Percentiles rank a stretch among this genome's conserved stretches.
Conservation (phyloP, 176 grass and related monocot species). For the Pontederia crassipes region DNA sequence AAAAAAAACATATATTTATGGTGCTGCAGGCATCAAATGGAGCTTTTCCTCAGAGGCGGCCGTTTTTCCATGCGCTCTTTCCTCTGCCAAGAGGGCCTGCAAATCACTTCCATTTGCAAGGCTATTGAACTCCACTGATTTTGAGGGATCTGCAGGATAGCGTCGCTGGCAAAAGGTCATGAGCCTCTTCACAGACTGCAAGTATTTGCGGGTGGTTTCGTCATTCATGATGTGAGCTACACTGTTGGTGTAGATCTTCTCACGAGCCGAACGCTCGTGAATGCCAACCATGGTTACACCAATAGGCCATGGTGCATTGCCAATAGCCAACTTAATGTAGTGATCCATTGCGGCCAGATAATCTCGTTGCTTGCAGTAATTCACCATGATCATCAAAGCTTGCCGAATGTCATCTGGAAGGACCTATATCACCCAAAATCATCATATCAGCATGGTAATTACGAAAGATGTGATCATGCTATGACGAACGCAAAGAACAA, state of each 20-base stretch:
- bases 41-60: slow-evolving; percentile 4
- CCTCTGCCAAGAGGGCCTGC: slow-evolving; percentile 44
- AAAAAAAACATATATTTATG: too few species aligned
- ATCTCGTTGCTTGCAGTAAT: slow-evolving; percentile 55
- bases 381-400: slow-evolving; percentile 40
- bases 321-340: slow-evolving; percentile 77
- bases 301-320: slow-evolving; percentile 89
- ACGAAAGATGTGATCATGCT: too few species aligned
- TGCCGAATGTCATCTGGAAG: slow-evolving; percentile 43
- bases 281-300: slow-evolving; percentile 89
- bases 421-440: slow-evolving; percentile 21
- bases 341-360: slow-evolving; percentile 59
- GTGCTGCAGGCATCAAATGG: neutral
- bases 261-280: slow-evolving; percentile 63
- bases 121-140: slow-evolving; percentile 82
- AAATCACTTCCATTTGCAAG: slow-evolving; percentile 71
- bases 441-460: neutral
- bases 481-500: neutral
- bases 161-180: slow-evolving; percentile 60
- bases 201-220: slow-evolving; percentile 63
- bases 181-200: slow-evolving; percentile 72
- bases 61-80: neutral
- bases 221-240: slow-evolving; percentile 90
- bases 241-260: slow-evolving; percentile 69
- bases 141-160: slow-evolving; percentile 58